These are phyloP conservation scores for Trichaptum fuscoviolaceum DNA, from an alignment of 768 basidiomycete genomes.

Conservation along the genomic window DNA sequence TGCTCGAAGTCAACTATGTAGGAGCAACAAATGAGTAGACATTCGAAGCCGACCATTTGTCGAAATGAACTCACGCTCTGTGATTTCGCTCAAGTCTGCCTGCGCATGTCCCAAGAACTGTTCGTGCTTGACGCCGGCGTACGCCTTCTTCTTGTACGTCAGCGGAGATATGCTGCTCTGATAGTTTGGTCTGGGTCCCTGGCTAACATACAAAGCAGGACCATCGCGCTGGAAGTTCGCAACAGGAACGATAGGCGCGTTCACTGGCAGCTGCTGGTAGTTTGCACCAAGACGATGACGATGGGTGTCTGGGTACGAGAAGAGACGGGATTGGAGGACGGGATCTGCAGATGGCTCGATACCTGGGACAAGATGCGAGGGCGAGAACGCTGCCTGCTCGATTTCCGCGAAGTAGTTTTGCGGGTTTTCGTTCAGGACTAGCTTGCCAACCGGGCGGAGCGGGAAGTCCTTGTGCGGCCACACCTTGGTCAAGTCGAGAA, in stretches of 20 bases:
- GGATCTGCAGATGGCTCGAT: slow-evolving; percentile 90
- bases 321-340: slow-evolving; percentile 89
- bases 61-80: slow-evolving; percentile 56
- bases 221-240: slow-evolving; percentile 95
- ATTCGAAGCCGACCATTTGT: slow-evolving; percentile 1
- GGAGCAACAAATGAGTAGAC: background rate
- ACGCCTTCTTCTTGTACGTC: slow-evolving; percentile 46
- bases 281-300: slow-evolving; percentile 78
- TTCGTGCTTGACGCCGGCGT: slow-evolving; percentile 53
- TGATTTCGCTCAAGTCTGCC: slow-evolving; percentile 66
- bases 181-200: slow-evolving; percentile 86
- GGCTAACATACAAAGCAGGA: slow-evolving; percentile 58
- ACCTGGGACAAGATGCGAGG: slow-evolving; percentile 83
- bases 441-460: slow-evolving; percentile 81
- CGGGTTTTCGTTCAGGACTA: slow-evolving; percentile 73
- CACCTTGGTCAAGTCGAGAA: slow-evolving; percentile 87
- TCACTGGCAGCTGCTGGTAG: slow-evolving; percentile 86
- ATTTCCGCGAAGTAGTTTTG: slow-evolving; percentile 94
- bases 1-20: slow-evolving; percentile 77
- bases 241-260: slow-evolving; percentile 66
- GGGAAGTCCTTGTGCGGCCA: slow-evolving; percentile 88
- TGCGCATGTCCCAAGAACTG: slow-evolving; percentile 66
- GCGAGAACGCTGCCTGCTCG: slow-evolving; percentile 83
- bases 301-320: slow-evolving; percentile 91
- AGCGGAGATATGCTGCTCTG: slow-evolving; percentile 73